A percentile compares a stretch with the other conserved stretches of the same genome.
Evolutionary conservation across 2,329 filamentous ascomycete genomes (phyloP).

Genomic region (Hirsutella thompsonii): DNA sequence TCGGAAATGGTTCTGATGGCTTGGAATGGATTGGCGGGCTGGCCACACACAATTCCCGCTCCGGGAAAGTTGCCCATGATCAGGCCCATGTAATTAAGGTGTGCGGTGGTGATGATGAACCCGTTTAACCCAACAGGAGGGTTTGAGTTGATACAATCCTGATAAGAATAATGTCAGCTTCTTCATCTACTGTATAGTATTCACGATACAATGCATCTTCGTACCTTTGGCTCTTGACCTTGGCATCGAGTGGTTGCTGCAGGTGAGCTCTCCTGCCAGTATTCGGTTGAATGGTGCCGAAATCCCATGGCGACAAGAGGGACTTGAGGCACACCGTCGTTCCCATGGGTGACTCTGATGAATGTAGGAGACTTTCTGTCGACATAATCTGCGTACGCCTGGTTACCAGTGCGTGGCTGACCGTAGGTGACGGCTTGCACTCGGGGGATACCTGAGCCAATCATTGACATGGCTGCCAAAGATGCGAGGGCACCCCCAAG

Average conservation of each 20-base stretch:
- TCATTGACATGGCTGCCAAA: slow-evolving; percentile 39
- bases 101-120: no score
- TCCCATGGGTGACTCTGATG: slow-evolving; percentile 46
- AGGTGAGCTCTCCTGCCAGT: slow-evolving; percentile 25
- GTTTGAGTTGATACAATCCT: no score
- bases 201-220: no score
- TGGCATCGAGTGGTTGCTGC: not conserved
- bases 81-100: no score
- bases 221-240: slow-evolving; percentile 1
- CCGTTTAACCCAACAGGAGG: no score
- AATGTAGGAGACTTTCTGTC: slow-evolving; percentile 26
- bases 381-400: slow-evolving; percentile 33
- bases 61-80: no score
- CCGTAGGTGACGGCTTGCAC: slow-evolving; percentile 49
- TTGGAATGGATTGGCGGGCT: no score
- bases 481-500: slow-evolving; percentile 47
- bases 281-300: slow-evolving; percentile 49
- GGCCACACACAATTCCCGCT: no score
- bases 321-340: slow-evolving; percentile 50
- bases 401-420: slow-evolving; percentile 45
- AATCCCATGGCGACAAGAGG: slow-evolving; percentile 44
- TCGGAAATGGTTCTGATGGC: no score
- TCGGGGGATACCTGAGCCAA: slow-evolving; percentile 22
- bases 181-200: no score
- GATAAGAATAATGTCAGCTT: no score